phyloP scores from a whole-genome alignment of 106 monocot genomes.

The Dioscorea zingiberensis region DNA sequence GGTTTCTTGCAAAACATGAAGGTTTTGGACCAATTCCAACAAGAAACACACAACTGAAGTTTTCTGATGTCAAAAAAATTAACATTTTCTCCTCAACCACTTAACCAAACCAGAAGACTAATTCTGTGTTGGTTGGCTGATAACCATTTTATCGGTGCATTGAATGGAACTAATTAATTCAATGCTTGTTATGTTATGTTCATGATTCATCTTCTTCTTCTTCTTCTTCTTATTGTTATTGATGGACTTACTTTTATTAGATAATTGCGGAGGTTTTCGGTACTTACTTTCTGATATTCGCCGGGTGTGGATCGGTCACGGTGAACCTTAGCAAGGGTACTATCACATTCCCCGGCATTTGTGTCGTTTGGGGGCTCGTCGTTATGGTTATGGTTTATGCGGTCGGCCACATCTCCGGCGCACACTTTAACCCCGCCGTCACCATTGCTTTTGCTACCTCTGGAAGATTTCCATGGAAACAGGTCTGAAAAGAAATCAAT shows the following conservation, averaged over 20 bases:
- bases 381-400: constrained; percentile 79
- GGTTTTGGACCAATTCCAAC: too few species aligned
- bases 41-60: too few species aligned
- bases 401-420: constrained; percentile 85
- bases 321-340: constrained; percentile 54
- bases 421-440: constrained; percentile 84
- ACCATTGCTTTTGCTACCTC: constrained; percentile 67
- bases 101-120: background rate
- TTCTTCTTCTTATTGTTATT: background rate
- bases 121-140: background rate
- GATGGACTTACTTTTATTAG: constrained; percentile 14
- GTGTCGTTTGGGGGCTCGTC: constrained; percentile 67
- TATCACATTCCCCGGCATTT: constrained; percentile 67
- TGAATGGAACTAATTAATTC: background rate
- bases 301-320: constrained; percentile 64
- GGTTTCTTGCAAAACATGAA: too few species aligned
- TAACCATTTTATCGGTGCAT: background rate
- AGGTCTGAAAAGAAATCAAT: constrained; percentile 18
- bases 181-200: background rate
- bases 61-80: too few species aligned
- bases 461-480: constrained; percentile 66
- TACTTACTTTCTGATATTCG: constrained; percentile 78
- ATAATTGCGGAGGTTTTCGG: constrained; percentile 67
- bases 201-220: too few species aligned
- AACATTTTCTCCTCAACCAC: too few species aligned